A percentile compares a stretch with the other conserved stretches of the same genome.
phyloP scores from a whole-genome alignment of 2,329 filamentous ascomycete species.

The Colletotrichum limetticola region DNA sequence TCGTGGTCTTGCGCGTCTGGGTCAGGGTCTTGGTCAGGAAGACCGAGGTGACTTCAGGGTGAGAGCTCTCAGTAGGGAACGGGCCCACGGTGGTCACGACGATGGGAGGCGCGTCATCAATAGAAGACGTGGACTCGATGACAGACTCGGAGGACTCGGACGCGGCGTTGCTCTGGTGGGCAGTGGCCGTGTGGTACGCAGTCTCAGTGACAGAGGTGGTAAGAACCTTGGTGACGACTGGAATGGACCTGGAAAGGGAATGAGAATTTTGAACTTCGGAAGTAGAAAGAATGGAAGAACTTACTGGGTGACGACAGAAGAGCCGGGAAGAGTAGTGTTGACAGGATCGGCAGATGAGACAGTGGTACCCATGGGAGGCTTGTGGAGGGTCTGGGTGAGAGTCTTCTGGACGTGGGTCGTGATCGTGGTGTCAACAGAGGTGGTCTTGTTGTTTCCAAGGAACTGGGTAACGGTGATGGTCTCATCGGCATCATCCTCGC shows the following conservation, averaged over 20 bases:
- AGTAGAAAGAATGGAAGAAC: not conserved
- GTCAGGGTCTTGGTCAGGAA: slow-evolving; percentile 31
- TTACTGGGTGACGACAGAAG: slow-evolving; percentile 11
- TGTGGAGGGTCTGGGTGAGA: slow-evolving; percentile 15
- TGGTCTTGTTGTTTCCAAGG: not conserved
- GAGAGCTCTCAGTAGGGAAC: slow-evolving; percentile 13
- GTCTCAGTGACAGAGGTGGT: slow-evolving; percentile 33
- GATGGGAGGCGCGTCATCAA: not conserved
- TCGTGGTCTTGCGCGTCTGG: slow-evolving; percentile 3
- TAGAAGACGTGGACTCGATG: not conserved
- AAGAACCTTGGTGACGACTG: slow-evolving; percentile 20
- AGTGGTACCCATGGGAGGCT: slow-evolving; percentile 22
- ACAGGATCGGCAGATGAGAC: slow-evolving; percentile 27
- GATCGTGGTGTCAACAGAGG: slow-evolving; percentile 10
- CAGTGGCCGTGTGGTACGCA: slow-evolving; percentile 17
- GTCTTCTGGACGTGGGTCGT: slow-evolving; percentile 17
- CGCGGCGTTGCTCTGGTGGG: not conserved
- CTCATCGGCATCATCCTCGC: slow-evolving; percentile 16
- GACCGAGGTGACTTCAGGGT: slow-evolving; percentile 12
- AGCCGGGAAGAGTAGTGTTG: slow-evolving; percentile 7
- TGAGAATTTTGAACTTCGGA: not conserved
- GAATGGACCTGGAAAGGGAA: not conserved
- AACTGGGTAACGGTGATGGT: not conserved
- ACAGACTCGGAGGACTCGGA: not conserved
- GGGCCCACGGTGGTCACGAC: not conserved